Percentiles rank a stretch among this genome's conserved stretches.
These are phyloP conservation scores for Leucaena leucocephala DNA, from an alignment of 306 rosid genomes.

Conservation along the genomic window DNA sequence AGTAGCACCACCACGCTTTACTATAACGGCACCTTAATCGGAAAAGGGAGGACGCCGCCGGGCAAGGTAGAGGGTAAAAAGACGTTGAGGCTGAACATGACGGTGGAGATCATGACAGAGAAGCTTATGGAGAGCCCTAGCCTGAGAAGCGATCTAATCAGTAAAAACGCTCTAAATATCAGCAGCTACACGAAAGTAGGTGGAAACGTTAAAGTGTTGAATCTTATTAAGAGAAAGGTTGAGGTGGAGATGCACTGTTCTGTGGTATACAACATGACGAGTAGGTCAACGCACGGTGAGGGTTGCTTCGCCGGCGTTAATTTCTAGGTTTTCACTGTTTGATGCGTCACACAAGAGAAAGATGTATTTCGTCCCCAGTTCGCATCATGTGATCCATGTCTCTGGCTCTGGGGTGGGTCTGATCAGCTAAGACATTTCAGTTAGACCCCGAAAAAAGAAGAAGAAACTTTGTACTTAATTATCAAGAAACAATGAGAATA, in stretches of 20 bases:
- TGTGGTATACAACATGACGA: slow-evolving; percentile 28
- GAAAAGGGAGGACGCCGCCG: slow-evolving; percentile 11
- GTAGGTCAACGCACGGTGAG: neutral
- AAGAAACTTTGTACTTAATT: neutral
- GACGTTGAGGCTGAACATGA: slow-evolving; percentile 36
- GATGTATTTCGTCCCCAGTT: neutral
- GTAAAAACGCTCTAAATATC: slow-evolving; percentile 29
- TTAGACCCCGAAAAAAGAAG: neutral
- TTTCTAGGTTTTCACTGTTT: slow-evolving; percentile 23
- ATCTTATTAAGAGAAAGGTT: slow-evolving; percentile 28
- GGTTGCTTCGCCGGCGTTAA: slow-evolving; percentile 25
- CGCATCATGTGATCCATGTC: neutral
- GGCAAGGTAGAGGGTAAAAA: slow-evolving; percentile 40
- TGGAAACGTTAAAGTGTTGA: slow-evolving; percentile 42
- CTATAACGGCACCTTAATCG: slow-evolving; percentile 33
- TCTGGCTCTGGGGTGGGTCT: neutral
- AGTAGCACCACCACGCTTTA: slow-evolving; percentile 10
- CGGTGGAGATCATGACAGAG: slow-evolving; percentile 10
- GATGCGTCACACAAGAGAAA: neutral
- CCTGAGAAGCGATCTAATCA: neutral
- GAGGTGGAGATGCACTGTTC: slow-evolving; percentile 45
- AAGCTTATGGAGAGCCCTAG: slow-evolving; percentile 3
- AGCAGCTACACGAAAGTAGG: slow-evolving; percentile 35
- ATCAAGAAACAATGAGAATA: neutral
- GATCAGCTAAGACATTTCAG: neutral